Evolutionary conservation across 2,329 filamentous ascomycete species (phyloP).

Genomic region (Cordyceps farinosa): DNA sequence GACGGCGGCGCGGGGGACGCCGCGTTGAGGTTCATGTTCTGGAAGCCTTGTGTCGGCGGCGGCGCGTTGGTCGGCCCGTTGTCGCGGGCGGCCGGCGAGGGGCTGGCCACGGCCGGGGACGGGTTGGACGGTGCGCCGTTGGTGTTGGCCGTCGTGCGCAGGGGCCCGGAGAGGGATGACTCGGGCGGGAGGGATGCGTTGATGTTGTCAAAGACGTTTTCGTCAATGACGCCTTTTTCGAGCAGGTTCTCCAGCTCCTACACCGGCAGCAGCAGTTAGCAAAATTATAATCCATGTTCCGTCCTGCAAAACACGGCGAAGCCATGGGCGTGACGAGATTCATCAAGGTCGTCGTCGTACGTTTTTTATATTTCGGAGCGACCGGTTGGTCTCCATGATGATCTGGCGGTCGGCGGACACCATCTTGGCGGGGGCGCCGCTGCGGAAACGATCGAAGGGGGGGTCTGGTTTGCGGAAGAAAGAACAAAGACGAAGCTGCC

Average conservation of each 20-base stretch:
- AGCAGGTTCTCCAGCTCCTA: constrained; percentile 89
- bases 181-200: constrained; percentile 70
- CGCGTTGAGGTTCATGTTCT: constrained; percentile 37
- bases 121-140: constrained; percentile 24
- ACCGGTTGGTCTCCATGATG: constrained; percentile 73
- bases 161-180: constrained; percentile 52
- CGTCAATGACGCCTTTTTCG: constrained; percentile 75
- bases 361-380: constrained; percentile 81
- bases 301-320: not conserved
- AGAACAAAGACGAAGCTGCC: no score
- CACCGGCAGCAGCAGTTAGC: not conserved
- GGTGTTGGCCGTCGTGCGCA: constrained; percentile 36
- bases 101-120: constrained; percentile 26
- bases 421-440: constrained; percentile 30
- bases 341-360: constrained; percentile 45
- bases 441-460: not conserved
- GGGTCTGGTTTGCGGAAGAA: not conserved
- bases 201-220: constrained; percentile 72
- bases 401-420: constrained; percentile 51
- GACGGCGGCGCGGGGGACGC: constrained; percentile 45
- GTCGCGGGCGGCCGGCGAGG: constrained; percentile 32
- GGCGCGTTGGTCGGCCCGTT: constrained; percentile 23
- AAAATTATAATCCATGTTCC: not conserved
- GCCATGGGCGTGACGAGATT: not conserved
- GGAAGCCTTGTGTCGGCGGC: constrained; percentile 38